Conservation (phyloP, 2,329 filamentous ascomycete species). For the Neonectria punicea region DNA sequence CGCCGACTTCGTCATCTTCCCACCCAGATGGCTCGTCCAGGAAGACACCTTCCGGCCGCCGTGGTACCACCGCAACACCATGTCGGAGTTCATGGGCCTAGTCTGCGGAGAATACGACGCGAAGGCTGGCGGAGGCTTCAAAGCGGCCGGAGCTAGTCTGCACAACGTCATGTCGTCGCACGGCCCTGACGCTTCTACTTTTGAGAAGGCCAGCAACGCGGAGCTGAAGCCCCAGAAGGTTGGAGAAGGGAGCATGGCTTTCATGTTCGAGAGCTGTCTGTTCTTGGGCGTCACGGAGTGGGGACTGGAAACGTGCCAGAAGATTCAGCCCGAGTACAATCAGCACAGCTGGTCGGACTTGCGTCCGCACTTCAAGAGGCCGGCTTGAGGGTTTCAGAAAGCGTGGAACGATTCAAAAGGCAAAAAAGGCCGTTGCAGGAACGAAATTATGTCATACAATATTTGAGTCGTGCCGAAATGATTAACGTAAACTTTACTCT, state of each 20-base stretch:
- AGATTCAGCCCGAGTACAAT: constrained; percentile 74
- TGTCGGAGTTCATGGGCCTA: constrained; percentile 73
- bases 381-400: background rate
- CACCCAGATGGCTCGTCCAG: constrained; percentile 75
- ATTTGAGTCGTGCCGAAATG: background rate
- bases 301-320: constrained; percentile 69
- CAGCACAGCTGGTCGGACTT: constrained; percentile 75
- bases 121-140: constrained; percentile 67
- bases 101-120: constrained; percentile 70
- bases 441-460: background rate
- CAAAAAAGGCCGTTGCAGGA: background rate
- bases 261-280: constrained; percentile 76
- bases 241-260: constrained; percentile 70
- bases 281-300: constrained; percentile 80
- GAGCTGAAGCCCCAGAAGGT: constrained; percentile 67
- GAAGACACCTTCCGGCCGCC: constrained; percentile 78
- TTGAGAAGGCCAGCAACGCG: constrained; percentile 65
- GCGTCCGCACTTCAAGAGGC: constrained; percentile 35
- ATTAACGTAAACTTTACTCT: too few relatives aligned
- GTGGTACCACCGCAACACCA: constrained; percentile 78
- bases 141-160: constrained; percentile 66
- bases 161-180: constrained; percentile 79
- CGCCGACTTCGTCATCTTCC: constrained; percentile 80
- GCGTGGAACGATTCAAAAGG: background rate
- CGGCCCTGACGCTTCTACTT: constrained; percentile 67